Evolutionary conservation across 2,329 filamentous ascomycete species (phyloP).

Genomic region (Cadophora malorum): DNA sequence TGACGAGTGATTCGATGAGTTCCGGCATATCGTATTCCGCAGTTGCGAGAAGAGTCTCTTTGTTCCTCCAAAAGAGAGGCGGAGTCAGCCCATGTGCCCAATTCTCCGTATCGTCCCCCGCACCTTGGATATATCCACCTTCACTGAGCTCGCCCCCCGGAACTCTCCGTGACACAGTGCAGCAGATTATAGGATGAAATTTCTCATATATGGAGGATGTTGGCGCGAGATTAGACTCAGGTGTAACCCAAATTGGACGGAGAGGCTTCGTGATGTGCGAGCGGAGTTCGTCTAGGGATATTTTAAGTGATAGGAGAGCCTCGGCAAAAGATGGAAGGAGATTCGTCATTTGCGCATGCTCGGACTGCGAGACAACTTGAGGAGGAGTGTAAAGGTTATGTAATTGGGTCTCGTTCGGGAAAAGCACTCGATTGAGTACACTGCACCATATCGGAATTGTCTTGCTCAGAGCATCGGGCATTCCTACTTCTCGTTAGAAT

Average conservation of each 20-base stretch:
- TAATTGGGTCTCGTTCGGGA: slow-evolving; percentile 58
- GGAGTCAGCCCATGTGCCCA: slow-evolving; percentile 87
- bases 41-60: slow-evolving; percentile 63
- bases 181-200: slow-evolving; percentile 79
- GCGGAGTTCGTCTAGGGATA: slow-evolving; percentile 63
- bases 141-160: slow-evolving; percentile 71
- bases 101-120: slow-evolving; percentile 92
- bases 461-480: slow-evolving; percentile 94
- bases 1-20: slow-evolving; percentile 56
- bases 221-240: slow-evolving; percentile 60
- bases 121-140: slow-evolving; percentile 88
- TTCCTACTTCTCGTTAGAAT: slow-evolving; percentile 56
- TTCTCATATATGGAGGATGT: slow-evolving; percentile 55
- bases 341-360: slow-evolving; percentile 75
- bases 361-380: slow-evolving; percentile 73
- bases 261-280: slow-evolving; percentile 72
- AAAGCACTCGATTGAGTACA: slow-evolving; percentile 81
- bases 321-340: slow-evolving; percentile 61
- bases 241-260: slow-evolving; percentile 80
- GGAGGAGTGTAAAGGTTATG: slow-evolving; percentile 73
- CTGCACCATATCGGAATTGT: slow-evolving; percentile 94
- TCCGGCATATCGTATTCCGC: slow-evolving; percentile 68
- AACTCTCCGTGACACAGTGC: slow-evolving; percentile 80
- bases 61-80: slow-evolving; percentile 78
- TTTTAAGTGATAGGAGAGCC: slow-evolving; percentile 61